Evolutionary conservation across 495 filamentous ascomycete species (phyloP).

Genomic region (Penicillium turbatum): DNA sequence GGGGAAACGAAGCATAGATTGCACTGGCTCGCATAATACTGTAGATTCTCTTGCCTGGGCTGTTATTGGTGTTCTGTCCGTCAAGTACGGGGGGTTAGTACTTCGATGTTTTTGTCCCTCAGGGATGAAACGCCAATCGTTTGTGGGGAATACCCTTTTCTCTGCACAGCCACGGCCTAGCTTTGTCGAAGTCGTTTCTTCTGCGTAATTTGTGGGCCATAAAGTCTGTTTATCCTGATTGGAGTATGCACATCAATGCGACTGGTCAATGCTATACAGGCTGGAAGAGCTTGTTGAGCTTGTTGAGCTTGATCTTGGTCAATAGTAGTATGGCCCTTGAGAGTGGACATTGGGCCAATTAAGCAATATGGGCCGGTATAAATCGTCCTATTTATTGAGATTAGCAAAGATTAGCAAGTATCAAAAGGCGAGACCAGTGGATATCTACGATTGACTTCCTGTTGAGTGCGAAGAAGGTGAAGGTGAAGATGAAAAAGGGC

Average conservation of each 20-base stretch:
- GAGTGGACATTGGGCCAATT: background rate
- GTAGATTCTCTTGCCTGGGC: background rate
- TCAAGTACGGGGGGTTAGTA: too few species aligned
- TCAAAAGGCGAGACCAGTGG: too few species aligned
- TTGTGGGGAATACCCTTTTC: conserved; percentile 13
- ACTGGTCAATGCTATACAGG: background rate
- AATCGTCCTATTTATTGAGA: background rate
- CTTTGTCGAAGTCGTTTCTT: background rate
- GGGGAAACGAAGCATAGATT: too few species aligned
- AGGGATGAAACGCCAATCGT: conserved; percentile 11
- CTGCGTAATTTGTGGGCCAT: background rate
- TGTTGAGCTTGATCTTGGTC: background rate
- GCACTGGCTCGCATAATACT: too few species aligned
- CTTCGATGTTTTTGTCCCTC: background rate
- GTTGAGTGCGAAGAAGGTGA: too few species aligned
- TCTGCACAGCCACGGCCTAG: conserved; percentile 23
- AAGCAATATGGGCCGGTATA: background rate
- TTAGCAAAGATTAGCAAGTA: background rate
- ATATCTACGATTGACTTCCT: too few species aligned
- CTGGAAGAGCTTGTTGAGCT: background rate
- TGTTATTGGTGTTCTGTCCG: background rate
- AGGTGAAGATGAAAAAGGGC: too few species aligned
- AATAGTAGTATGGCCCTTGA: background rate
- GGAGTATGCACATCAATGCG: background rate
- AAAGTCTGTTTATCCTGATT: too few species aligned